Evolutionary conservation across 768 basidiomycete genomes (phyloP), one percentile per base, ranked within the genome.

Genomic region (Boletus coccyginus): DNA sequence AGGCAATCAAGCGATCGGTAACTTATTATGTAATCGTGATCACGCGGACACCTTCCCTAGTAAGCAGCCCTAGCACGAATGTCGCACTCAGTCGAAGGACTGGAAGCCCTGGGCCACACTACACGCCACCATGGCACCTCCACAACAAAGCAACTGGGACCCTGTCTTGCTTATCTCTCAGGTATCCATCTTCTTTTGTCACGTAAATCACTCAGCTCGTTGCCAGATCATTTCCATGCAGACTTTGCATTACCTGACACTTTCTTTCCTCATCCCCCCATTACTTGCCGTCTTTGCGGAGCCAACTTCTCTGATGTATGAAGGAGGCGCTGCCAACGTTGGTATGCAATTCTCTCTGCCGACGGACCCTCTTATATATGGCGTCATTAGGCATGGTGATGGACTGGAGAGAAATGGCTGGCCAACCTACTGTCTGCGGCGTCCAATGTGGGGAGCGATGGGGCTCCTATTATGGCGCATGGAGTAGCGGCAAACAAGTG

Each of bases 321-420:
- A 90, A 70, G 90, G 90, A 32, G 90, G 90, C 33, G 81, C 88
- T 17, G 78, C 87, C n/a, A 92, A 82, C 69, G 84, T 92, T 38
- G 89, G 89, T 88, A 66, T 57, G 85, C 71, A 55, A 49, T 60
- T 35, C 39, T 14, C 13, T 19, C 47, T 16, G 8, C 24, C 39
- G 29, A 32, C 31, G 16, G 36, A 33, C 33, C n/a, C 39, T 29
- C 42, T 19, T 39, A 52, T 38, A 55, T 19, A 48, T 52, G 49
- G 57, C 45, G 32, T 51, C 45, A 50, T 53, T 58, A 88, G 89
- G 88, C 4, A 92, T 94, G 88, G 77, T 98, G 38, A 93, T 99
- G 87, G 95, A 98, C 74, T 99, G 97, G 97, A 81, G 94, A 45
- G 91, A 98, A 72, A 88, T 99, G 84, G 90, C 94, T 1, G 90